phyloP scores from a whole-genome alignment of 2,329 filamentous ascomycete species.

The Fusarium sp. region DNA sequence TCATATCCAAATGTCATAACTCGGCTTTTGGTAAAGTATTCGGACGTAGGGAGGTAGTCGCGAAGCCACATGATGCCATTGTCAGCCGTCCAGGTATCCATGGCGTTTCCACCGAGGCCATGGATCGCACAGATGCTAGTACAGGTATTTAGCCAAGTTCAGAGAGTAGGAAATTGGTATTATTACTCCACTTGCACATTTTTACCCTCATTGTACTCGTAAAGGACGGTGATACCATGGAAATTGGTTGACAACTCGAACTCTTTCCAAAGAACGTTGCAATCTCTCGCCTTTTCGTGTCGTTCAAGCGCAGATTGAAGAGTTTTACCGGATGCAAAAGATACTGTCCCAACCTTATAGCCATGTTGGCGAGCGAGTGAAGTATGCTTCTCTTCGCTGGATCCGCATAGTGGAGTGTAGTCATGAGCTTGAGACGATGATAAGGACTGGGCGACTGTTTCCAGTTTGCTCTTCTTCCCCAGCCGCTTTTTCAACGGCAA shows the following conservation, averaged over 20 bases:
- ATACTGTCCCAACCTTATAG: neutral
- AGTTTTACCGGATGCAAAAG: neutral
- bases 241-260: neutral
- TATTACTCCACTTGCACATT: neutral
- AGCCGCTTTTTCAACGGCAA: too few species aligned
- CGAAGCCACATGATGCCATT: neutral
- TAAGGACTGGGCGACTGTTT: too few species aligned
- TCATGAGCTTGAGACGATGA: too few species aligned
- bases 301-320: neutral
- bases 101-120: neutral
- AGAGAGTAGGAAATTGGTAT: neutral
- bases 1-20: neutral
- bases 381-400: neutral
- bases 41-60: neutral
- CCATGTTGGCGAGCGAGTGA: neutral
- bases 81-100: neutral
- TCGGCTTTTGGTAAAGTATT: neutral
- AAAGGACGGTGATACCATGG: neutral
- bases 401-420: too few species aligned
- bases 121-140: neutral
- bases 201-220: neutral
- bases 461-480: too few species aligned
- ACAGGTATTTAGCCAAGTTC: neutral
- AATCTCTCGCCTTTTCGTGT: neutral
- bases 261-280: neutral